Base-by-base conservation (phyloP, 352 stramenopile genomes). In the Pythium aquatile region DNA sequence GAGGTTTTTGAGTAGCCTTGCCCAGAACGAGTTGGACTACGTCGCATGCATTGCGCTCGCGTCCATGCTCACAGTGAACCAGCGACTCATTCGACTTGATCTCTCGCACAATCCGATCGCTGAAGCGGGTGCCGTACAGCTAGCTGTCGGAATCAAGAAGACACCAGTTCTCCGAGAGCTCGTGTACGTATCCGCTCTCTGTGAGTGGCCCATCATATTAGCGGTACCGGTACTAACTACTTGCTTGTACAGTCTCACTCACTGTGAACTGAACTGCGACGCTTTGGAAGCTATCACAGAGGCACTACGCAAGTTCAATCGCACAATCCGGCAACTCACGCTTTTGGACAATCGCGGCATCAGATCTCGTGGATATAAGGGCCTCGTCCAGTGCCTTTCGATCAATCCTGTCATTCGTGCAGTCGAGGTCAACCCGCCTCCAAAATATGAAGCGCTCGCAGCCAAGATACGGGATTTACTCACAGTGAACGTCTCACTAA, bases 61-160 rank as follows among this genome's bases (percentile, higher is more conserved):
- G 0, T 72, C 74, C 7, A 88, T 90, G 75, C 73, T 93, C 0
- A 68, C 66, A 16, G 75, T 87, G n/a, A 93, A 90, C 63, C 69
- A 65, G 49, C 62, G 47, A 1, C 61, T 93, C 0, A 54, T 67
- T 14, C 35, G 46, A 0, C 42, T 93, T 1, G 74, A 83, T 35
- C 51, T 93, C 11, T 74, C 69, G 0, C 20, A 70, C 4, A 93
- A 93, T 55, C 73, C 76, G 0, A 44, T 90, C 3, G 71, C 69
- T 9, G 70, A 87, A 55, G 78, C 78, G 44, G 83, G 77, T 3
- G 65, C 55, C 46, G 74, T 81, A 0, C 58, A 83, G 24, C 42
- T 91, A 1, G 72, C 79, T 0, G 49, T 65, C 10, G 79, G 69
- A 7, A 53, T 90, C 32, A 80, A 84, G 64, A 87, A 85, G 48